Base-by-base conservation (phyloP, 495 filamentous ascomycete genomes). In the Xylaria sp. region DNA sequence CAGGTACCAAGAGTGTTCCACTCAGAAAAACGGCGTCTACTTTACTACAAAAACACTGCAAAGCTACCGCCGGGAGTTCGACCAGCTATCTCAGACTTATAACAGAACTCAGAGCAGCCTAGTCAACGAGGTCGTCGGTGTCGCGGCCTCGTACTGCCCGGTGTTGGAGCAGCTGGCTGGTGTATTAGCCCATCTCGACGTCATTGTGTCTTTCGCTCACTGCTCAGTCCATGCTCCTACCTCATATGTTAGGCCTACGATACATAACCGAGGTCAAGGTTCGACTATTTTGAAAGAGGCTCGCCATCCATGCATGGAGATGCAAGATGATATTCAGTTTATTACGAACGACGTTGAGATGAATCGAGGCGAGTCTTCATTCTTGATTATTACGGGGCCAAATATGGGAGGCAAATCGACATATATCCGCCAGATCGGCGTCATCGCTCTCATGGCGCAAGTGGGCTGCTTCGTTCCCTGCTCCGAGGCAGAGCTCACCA, bases 341-440 rank as follows among this genome's bases (percentile, higher is more conserved):
- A 98, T 99, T 79, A 98, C 95, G 66, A 99, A 99, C 76, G 95
- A 99, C 71, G 95, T 98, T 35, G 88, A 87, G 41, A 88, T 99
- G 74, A 82, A 88, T n/a, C 89, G 95, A 15, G 93, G 90, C 63
- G 86, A 87, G 50, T 97, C 93, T 0, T 93, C 93, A 19, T 98
- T 99, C 85, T 87, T 98, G 17, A 97, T 98, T 83, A 98, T 97
- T 81, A 99, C 96, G 1, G 96, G 96, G 5, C 97, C 97, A 33
- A 99, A 99, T 82, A 98, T 98, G 97, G 96, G 96, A 73, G 96
- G 96, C 74, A 99, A 99, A 82, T 97, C 93, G 17, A 98, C 96
- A 4, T 99, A 98, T 82, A 99, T 99, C 80, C 93, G 97, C 12
- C 95, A 97, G 78, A 97, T 98, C 52, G 96, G 96, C 41, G 95